Evolutionary conservation across 2,329 filamentous ascomycete species (phyloP).

Genomic region (Phyllosticta citribraziliensis): DNA sequence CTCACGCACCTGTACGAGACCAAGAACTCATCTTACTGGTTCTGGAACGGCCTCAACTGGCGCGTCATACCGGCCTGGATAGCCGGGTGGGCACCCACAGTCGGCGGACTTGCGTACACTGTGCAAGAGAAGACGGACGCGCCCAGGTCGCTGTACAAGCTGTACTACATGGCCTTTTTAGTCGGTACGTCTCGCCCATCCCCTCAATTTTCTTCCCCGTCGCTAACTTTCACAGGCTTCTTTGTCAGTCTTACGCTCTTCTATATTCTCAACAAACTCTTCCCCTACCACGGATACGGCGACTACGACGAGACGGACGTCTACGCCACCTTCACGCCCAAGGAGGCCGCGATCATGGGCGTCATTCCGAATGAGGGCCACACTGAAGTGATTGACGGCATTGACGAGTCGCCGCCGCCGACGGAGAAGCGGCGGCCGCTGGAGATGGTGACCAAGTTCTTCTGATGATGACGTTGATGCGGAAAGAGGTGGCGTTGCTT

Average conservation of each 20-base stretch:
- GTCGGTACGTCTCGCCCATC: constrained; percentile 22
- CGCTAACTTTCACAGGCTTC: constrained; percentile 23
- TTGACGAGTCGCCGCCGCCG: neutral
- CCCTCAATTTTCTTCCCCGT: constrained; percentile 12
- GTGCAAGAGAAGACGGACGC: constrained; percentile 23
- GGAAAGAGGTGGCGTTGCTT: neutral
- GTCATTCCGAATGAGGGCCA: constrained; percentile 18
- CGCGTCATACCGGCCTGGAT: constrained; percentile 34
- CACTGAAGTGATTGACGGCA: constrained; percentile 11
- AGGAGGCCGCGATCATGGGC: constrained; percentile 33
- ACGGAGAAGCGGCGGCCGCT: neutral
- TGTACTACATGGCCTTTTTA: constrained; percentile 41
- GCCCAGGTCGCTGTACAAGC: constrained; percentile 29
- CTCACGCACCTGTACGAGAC: constrained; percentile 30
- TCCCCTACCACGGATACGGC: constrained; percentile 31
- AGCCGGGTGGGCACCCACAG: constrained; percentile 35
- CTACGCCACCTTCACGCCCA: constrained; percentile 36
- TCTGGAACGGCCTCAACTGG: constrained; percentile 36
- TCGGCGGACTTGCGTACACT: constrained; percentile 32
- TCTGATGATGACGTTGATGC: neutral
- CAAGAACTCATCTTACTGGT: constrained; percentile 33
- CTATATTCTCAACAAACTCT: constrained; percentile 29
- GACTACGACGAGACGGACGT: constrained; percentile 36
- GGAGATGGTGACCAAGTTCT: neutral
- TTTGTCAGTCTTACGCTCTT: constrained; percentile 27